Percentiles rank a stretch among this genome's conserved stretches.
Evolutionary conservation across 176 grass and related monocot genomes (phyloP).

Genomic region (Poa pratensis): DNA sequence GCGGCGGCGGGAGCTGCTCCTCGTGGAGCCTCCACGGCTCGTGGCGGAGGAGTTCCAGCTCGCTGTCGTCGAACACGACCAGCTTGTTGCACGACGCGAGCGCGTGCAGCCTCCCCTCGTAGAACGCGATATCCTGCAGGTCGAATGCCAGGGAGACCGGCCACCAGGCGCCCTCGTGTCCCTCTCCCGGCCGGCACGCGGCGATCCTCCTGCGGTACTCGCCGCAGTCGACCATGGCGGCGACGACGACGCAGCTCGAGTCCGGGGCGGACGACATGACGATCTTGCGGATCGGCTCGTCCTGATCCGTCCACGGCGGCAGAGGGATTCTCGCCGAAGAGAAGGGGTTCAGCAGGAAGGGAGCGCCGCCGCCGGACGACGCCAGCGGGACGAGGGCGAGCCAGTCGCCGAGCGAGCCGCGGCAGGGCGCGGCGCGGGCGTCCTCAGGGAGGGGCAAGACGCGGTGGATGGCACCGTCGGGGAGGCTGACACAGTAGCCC

Average conservation of each 20-base stretch:
- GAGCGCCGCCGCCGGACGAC: neutral
- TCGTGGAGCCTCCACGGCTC: neutral
- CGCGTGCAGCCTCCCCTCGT: neutral
- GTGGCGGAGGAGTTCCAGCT: neutral
- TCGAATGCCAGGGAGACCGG: neutral
- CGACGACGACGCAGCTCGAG: neutral
- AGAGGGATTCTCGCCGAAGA: neutral
- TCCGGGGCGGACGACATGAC: neutral
- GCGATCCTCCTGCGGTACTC: neutral
- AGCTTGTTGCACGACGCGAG: neutral
- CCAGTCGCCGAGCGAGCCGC: neutral
- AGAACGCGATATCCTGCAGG: neutral
- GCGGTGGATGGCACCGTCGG: neutral
- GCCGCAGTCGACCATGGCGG: neutral
- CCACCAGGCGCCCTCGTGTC: neutral
- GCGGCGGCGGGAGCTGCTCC: neutral
- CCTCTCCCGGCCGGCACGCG: neutral
- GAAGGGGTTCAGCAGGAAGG: slow-evolving; percentile 1
- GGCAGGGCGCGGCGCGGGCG: neutral
- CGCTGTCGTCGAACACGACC: neutral
- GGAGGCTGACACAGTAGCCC: neutral
- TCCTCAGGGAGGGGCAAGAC: neutral
- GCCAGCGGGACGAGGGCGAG: neutral
- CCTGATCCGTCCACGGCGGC: neutral
- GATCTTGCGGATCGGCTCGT: neutral